These are phyloP conservation scores for Knoxdaviesia proteae DNA, from an alignment of 2,329 filamentous ascomycete genomes.

Conservation along the genomic window DNA sequence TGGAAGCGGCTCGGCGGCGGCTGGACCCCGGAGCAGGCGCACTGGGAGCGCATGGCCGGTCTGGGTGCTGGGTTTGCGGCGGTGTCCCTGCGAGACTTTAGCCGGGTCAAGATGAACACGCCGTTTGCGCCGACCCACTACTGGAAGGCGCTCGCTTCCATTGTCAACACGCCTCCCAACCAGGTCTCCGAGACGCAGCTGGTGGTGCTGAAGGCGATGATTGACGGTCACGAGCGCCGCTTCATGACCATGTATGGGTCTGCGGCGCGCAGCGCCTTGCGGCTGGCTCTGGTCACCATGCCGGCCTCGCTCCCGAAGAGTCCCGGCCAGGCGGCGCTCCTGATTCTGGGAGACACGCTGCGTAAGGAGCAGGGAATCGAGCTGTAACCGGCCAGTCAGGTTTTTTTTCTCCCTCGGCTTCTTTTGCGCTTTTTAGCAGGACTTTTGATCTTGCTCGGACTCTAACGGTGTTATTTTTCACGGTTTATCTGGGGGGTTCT, in stretches of 20 bases:
- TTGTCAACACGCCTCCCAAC: constrained; percentile 51
- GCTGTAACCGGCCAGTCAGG: constrained; percentile 13
- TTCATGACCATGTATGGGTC: constrained; percentile 69
- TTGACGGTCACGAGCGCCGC: constrained; percentile 50
- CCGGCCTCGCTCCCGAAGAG: constrained; percentile 31
- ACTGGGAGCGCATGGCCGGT: constrained; percentile 67
- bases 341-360: constrained; percentile 32
- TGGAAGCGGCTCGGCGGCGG: constrained; percentile 44
- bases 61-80: constrained; percentile 70
- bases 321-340: constrained; percentile 28
- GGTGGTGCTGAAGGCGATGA: constrained; percentile 48
- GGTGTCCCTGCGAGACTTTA: constrained; percentile 65
- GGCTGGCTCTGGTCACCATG: constrained; percentile 53
- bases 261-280: constrained; percentile 49
- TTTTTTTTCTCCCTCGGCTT: constrained; percentile 1
- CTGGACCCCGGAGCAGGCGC: constrained; percentile 48
- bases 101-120: constrained; percentile 43
- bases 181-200: constrained; percentile 56
- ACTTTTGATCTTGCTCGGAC: constrained; percentile 1
- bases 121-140: constrained; percentile 63
- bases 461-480: not conserved
- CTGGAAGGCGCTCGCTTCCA: constrained; percentile 58
- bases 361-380: constrained; percentile 26
- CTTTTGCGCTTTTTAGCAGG: constrained; percentile 1
- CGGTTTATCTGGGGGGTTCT: not conserved